Evolutionary conservation across 2,329 filamentous ascomycete species (phyloP).

Genomic region (Verticillium albo-atrum): DNA sequence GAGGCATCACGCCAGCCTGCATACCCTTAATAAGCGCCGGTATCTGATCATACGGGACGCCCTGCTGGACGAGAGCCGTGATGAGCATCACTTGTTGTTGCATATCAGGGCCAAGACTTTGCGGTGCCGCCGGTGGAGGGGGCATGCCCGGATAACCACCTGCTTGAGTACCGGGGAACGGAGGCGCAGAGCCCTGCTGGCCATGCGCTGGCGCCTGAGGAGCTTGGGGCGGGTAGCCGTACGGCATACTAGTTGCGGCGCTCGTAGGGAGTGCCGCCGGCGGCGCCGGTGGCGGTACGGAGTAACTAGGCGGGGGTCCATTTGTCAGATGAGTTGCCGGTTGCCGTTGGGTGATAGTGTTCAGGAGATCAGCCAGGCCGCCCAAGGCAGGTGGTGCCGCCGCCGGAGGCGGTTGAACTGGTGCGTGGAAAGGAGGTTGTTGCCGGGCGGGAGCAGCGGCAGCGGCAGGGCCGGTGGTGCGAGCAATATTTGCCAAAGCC

Average conservation of each 20-base stretch:
- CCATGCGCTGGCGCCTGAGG: background rate
- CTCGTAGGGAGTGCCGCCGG: background rate
- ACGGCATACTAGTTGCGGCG: slow-evolving; percentile 31
- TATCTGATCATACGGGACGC: slow-evolving; percentile 74
- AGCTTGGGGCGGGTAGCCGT: slow-evolving; percentile 30
- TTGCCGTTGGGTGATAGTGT: background rate
- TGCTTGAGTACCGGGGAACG: background rate
- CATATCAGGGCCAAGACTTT: slow-evolving; percentile 46
- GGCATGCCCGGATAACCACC: slow-evolving; percentile 7
- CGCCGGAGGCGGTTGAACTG: background rate
- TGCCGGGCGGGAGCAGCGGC: too few species aligned
- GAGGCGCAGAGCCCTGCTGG: background rate
- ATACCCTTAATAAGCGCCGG: slow-evolving; percentile 52
- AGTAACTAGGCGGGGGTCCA: background rate
- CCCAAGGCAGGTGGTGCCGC: background rate
- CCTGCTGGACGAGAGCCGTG: slow-evolving; percentile 70
- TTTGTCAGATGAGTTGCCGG: background rate
- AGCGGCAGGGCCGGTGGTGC: slow-evolving; percentile 58
- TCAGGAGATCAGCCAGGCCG: background rate
- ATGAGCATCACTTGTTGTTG: slow-evolving; percentile 71
- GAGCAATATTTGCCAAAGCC: slow-evolving; percentile 75
- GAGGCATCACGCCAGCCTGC: slow-evolving; percentile 26
- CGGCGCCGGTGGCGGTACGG: background rate
- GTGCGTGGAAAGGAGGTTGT: background rate
- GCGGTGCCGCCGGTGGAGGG: slow-evolving; percentile 23